Evolutionary conservation across 306 rosid genomes (phyloP), one percentile per base, ranked within the genome.

Genomic region (Vigna nakashimae): DNA sequence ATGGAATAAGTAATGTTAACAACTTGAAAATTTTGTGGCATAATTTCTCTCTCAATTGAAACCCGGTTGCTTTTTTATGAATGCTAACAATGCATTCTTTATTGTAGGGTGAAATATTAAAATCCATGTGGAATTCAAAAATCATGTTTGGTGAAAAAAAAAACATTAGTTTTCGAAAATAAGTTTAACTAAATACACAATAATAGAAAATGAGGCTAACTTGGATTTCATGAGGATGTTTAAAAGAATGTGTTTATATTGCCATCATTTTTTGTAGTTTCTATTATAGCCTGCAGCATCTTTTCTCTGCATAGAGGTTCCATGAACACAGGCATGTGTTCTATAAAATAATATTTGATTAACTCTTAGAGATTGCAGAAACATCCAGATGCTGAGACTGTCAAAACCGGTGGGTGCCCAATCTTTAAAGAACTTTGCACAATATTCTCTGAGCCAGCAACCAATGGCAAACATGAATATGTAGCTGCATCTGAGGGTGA

Each of bases 371-470:
- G 42, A 84, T 68, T 38, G 45, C 93, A 92, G 95, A 87, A 78
- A 51, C 92, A 89, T 76, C 91, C 94, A 3, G 93, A 92, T 77
- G 94, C 93, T 0, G 97, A 92, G 79, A 17, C 85, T 28, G 15
- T 92, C 76, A 92, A 87, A 82, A 51, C 52, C 9, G 22, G 87
- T 51, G 91, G 92, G 82, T 92, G 97, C 82, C 82, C 96, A 58
- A 87, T 83, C 50, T 90, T 77, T 79, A 88, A 86, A 75, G 96
- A 92, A 81, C 87, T 92, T 13, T 88, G 91, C 86, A 74, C 75
- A 66, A 85, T 91, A 83, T 93, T 93, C 70, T 78, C 92, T 4
- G 94, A 92, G 75, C 82, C 86, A 18, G 66, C 82, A 32, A 65
- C 87, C 9, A 88, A 92, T 17, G 94, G 92, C 43, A 82, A 70